A percentile compares a stretch with the other conserved stretches of the same genome.
Evolutionary conservation across 2,329 filamentous ascomycete species (phyloP).

Genomic region (Colletotrichum viniferum): DNA sequence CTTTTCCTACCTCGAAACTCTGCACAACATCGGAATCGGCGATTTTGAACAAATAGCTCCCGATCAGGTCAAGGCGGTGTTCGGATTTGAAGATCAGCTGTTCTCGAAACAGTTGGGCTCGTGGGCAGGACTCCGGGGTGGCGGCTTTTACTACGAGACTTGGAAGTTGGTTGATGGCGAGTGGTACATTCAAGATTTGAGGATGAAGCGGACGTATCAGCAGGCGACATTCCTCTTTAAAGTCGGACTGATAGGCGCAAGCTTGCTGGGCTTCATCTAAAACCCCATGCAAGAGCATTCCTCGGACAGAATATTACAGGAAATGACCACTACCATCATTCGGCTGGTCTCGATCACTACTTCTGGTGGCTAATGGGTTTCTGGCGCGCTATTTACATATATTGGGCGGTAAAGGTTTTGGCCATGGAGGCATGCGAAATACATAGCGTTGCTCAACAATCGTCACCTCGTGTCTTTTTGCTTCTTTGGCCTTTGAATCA

Average conservation of each 20-base stretch:
- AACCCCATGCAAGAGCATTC: rapidly evolving
- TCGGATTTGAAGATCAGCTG: neutral
- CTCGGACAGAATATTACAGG: rapidly evolving
- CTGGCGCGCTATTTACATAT: neutral
- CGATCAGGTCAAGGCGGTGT: slow-evolving; percentile 16
- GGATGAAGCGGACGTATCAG: slow-evolving; percentile 18
- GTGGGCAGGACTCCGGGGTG: slow-evolving; percentile 26
- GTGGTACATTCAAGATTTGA: slow-evolving; percentile 27
- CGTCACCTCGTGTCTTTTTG: neutral
- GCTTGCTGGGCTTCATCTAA: neutral
- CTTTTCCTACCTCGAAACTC: slow-evolving; percentile 24
- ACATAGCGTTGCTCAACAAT: neutral
- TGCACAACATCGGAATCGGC: slow-evolving; percentile 27
- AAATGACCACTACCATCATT: neutral
- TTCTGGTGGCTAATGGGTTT: too few species aligned
- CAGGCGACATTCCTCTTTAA: neutral
- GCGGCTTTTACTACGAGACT: slow-evolving; percentile 27
- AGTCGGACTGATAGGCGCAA: neutral
- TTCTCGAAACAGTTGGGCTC: slow-evolving; percentile 12
- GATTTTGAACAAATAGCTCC: slow-evolving; percentile 27
- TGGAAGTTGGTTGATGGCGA: slow-evolving; percentile 26
- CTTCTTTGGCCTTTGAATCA: neutral
- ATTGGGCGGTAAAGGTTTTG: neutral
- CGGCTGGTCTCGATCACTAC: neutral
- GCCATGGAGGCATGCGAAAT: neutral